Percentiles rank a stretch among this genome's conserved stretches.
phyloP scores from a whole-genome alignment of 2,329 filamentous ascomycete species.

The Anthostomella pinea region DNA sequence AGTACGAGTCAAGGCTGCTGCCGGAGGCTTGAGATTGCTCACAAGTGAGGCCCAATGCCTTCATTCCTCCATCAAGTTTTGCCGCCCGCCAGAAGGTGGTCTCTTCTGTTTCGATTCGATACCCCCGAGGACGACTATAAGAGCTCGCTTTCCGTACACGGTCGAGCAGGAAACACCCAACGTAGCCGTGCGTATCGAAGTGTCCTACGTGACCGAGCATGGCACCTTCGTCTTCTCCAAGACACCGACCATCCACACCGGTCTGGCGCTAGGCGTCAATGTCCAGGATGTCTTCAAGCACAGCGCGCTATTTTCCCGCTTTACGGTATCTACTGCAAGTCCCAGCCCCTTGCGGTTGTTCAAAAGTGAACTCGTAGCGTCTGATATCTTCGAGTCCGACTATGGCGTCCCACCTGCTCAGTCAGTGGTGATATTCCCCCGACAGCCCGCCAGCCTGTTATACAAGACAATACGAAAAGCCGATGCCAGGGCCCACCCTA shows the following conservation, averaged over 20 bases:
- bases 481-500: slow-evolving; percentile 29
- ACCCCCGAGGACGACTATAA: slow-evolving; percentile 43
- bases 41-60: slow-evolving; percentile 57
- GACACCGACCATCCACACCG: slow-evolving; percentile 63
- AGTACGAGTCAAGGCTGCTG: slow-evolving; percentile 60
- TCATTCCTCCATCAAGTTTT: slow-evolving; percentile 39
- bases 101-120: slow-evolving; percentile 51
- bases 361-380: slow-evolving; percentile 66
- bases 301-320: slow-evolving; percentile 76
- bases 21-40: slow-evolving; percentile 62
- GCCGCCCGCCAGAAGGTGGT: slow-evolving; percentile 52
- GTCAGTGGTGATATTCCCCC: slow-evolving; percentile 67
- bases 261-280: slow-evolving; percentile 86
- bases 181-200: slow-evolving; percentile 72
- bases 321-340: slow-evolving; percentile 82
- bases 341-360: slow-evolving; percentile 71
- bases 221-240: slow-evolving; percentile 64
- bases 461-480: slow-evolving; percentile 70
- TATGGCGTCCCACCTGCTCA: slow-evolving; percentile 53
- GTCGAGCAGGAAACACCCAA: slow-evolving; percentile 72
- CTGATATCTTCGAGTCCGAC: slow-evolving; percentile 64
- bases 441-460: slow-evolving; percentile 75
- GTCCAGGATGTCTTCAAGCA: slow-evolving; percentile 96
- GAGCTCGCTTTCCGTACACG: slow-evolving; percentile 74
- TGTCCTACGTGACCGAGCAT: slow-evolving; percentile 66